Base-by-base conservation (phyloP, 805 yeast species). In the Metschnikowia corniflorae region DNA sequence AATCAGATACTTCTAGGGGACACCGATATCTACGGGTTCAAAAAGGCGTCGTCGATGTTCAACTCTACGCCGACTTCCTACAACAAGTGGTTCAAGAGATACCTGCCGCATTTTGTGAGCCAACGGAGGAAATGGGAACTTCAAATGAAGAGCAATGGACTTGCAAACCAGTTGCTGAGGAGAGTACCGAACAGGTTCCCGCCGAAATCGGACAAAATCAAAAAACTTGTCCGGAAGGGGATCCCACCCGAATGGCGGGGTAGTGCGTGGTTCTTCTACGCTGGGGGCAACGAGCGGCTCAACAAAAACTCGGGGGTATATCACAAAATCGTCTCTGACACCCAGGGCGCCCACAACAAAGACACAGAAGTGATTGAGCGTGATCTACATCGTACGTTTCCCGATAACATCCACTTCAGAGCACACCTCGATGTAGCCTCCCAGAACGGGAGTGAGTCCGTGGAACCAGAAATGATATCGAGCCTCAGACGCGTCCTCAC, bases 221-320 rank as follows among this genome's bases (percentile, higher is more conserved):
- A 84, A 53, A 73, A 94, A 40, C 81, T 86, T 51, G 77, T 93
- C 9, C 73, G 97, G 38, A 85, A 85, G 56, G 98, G 98, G 9
- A 81, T 91, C 8, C 97, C 98, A 0, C 89, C 96, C 0, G 96
- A 87, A 55, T 91, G 96, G 97, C 69, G 98, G 47, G 98, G 98
- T 1, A 76, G 77, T 47, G 96, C 97, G 0, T 91, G 98, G 98
- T 91, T 93, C 71, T 82, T 79, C 66, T 91, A 86, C 59, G 95
- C 95, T 7, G 80, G 80, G 17, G 98, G 97, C 2, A 73, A 79
- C 37, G 93, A 85, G 35, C 73, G 72, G 47, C 60, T 87, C 39
- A 78, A 74, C 47, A 77, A 78, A 26, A 78, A 89, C 54, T 65
- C 65, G 12, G 96, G 95, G 1, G 72, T 85, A 2, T 93, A 89